Evolutionary conservation across 495 filamentous ascomycete genomes (phyloP).

Genomic region (Aspergillus heteromorphus): DNA sequence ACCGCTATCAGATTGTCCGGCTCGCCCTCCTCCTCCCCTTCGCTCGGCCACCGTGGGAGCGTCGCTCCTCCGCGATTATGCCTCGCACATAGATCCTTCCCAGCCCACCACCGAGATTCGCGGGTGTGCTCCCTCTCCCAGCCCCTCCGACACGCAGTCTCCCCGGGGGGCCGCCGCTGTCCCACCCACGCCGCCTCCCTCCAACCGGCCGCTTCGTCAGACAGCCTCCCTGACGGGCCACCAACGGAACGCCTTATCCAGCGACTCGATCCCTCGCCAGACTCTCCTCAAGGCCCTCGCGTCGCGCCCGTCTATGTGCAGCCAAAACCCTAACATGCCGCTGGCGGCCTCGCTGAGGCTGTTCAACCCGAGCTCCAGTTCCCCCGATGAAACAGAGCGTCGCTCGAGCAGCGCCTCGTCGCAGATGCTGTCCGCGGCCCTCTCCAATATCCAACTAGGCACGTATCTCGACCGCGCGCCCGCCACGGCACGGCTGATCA

Average conservation of each 20-base stretch:
- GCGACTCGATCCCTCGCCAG: conserved; percentile 72
- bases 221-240: conserved; percentile 43
- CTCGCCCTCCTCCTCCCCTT: conserved; percentile 1
- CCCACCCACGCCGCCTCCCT: conserved; percentile 24
- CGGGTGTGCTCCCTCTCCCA: conserved; percentile 19
- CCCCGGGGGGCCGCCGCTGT: conserved; percentile 28
- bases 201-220: conserved; percentile 35
- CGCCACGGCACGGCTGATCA: conserved; percentile 55
- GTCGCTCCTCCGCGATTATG: conserved; percentile 43
- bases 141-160: conserved; percentile 8
- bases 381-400: conserved; percentile 39
- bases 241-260: conserved; percentile 58
- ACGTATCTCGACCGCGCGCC: conserved; percentile 45
- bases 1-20: conserved; percentile 13
- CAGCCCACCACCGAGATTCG: conserved; percentile 31
- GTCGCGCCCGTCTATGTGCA: conserved; percentile 54
- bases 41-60: conserved; percentile 17
- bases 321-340: conserved; percentile 49
- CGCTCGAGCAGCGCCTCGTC: conserved; percentile 47
- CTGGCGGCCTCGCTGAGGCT: conserved; percentile 46
- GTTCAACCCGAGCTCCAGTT: conserved; percentile 27
- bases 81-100: conserved; percentile 35
- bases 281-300: conserved; percentile 86
- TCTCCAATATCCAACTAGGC: conserved; percentile 54
- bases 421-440: conserved; percentile 59